Percentiles rank a stretch among this genome's conserved stretches.
Conservation (phyloP, 2,329 filamentous ascomycete genomes). For the Bipolaris oryzae region DNA sequence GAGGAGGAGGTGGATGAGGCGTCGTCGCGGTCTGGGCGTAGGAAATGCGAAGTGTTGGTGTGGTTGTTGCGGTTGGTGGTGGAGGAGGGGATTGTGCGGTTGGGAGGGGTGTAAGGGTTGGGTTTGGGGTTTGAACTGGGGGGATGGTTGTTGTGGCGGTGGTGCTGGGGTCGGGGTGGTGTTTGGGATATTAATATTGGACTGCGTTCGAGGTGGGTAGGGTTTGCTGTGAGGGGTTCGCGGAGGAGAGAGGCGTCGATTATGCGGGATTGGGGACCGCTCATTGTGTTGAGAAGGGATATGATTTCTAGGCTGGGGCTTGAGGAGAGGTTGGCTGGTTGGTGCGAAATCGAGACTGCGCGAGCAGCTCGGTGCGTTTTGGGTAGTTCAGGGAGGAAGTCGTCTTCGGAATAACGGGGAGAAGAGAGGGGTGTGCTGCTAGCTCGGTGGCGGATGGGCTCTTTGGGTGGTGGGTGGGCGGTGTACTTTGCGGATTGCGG, state of each 20-base stretch:
- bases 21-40: background rate
- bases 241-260: slow-evolving; percentile 21
- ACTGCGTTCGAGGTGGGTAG: background rate
- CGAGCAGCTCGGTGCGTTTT: background rate
- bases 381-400: background rate
- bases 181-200: background rate
- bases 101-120: no score
- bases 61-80: no score
- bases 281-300: slow-evolving; percentile 18
- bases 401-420: background rate
- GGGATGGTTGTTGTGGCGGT: background rate
- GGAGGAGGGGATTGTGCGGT: no score
- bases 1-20: background rate
- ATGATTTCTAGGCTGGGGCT: slow-evolving; percentile 30
- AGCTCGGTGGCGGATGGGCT: slow-evolving; percentile 1
- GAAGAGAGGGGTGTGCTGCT: slow-evolving; percentile 5
- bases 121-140: no score
- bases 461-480: slow-evolving; percentile 8
- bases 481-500: slow-evolving; percentile 4
- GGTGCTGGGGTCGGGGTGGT: background rate
- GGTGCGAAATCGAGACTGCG: background rate
- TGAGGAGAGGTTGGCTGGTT: background rate
- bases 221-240: background rate
- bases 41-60: no score
- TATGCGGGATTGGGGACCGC: slow-evolving; percentile 14